phyloP scores from a whole-genome alignment of 1,139 yeast species.

The Yamadazyma atmosphaerica region DNA sequence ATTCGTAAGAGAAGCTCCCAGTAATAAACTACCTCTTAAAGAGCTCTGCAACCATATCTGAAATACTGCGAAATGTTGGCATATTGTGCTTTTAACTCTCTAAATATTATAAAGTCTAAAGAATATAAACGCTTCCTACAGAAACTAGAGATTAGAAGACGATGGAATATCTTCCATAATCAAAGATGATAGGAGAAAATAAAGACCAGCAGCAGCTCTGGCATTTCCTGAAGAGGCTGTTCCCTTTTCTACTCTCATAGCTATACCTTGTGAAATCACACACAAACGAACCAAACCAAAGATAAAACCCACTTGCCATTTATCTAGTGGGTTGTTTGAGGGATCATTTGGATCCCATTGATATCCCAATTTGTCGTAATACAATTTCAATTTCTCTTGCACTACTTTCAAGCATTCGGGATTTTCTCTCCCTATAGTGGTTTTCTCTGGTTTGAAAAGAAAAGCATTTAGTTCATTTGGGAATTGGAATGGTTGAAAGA shows the following conservation, averaged over 20 bases:
- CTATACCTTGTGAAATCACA: slow-evolving; percentile 69
- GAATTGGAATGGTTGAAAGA: slow-evolving; percentile 57
- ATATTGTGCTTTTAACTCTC: no score
- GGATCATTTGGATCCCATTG: slow-evolving; percentile 36
- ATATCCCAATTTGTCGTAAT: slow-evolving; percentile 28
- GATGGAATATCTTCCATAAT: slow-evolving; percentile 23
- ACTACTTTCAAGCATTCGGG: slow-evolving; percentile 27
- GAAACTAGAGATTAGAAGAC: no score
- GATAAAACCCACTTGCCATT: slow-evolving; percentile 59
- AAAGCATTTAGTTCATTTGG: slow-evolving; percentile 37
- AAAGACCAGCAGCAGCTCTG: slow-evolving; percentile 40
- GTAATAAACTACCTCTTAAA: no score
- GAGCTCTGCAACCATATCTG: no score
- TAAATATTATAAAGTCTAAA: no score
- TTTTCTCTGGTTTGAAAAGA: slow-evolving; percentile 30
- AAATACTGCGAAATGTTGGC: no score
- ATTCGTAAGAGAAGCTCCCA: no score
- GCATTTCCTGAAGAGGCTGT: slow-evolving; percentile 64
- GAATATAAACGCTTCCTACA: no score
- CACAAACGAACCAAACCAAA: slow-evolving; percentile 60
- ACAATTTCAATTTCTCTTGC: slow-evolving; percentile 26
- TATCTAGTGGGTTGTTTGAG: slow-evolving; percentile 39
- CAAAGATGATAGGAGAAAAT: slow-evolving; percentile 44
- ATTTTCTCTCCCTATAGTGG: slow-evolving; percentile 37
- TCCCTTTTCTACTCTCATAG: slow-evolving; percentile 58